Evolutionary conservation across 1,139 yeast species (phyloP), one percentile per base, ranked within the genome.

Genomic region (Protomyces macrosporus): DNA sequence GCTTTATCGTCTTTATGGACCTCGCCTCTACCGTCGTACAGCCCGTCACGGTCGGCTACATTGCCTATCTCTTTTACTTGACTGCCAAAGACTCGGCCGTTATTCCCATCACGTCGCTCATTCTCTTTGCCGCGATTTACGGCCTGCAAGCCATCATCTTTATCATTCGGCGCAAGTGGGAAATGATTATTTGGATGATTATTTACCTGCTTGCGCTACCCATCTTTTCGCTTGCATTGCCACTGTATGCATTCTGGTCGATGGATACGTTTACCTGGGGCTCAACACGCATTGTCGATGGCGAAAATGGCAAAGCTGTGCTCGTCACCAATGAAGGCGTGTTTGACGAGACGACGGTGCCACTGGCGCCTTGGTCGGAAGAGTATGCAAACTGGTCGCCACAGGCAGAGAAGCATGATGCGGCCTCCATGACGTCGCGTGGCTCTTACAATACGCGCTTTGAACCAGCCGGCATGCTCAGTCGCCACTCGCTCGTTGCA

Each of bases 171-270:
- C 69, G 78, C 62, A 71, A 74, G 65, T 77, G 80, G 80, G 80
- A 77, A 58, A 77, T 77, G 79, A 72, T 93, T 58, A 79, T 78
- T 6, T 77, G 80, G 80, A 77, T 77, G 80, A 60, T 77, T 42
- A 71, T 77, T 9, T 77, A 77, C 67, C 70, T 77, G 42, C 65
- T 75, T 3, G 79, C 79, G 4, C 70, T 77, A 60, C 80, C 80
- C 1, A 66, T 77, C 40, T 77, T 75, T 68, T 73, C 79, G 3
- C 67, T 77, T 6, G 73, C 75, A 4, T 68, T 77, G 35, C 80
- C 80, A 2, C 67, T 77, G 37, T 77, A 77, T 65, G 72, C 80
- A 6, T 77, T 77, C 71, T 77, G 80, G 80, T 69, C 75, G 68
- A 77, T 77, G 80, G 80, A 77, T 64, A 79, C 77, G 69, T 77